Conservation (phyloP, 2,329 filamentous ascomycete genomes). For the Aspergillus sp. region DNA sequence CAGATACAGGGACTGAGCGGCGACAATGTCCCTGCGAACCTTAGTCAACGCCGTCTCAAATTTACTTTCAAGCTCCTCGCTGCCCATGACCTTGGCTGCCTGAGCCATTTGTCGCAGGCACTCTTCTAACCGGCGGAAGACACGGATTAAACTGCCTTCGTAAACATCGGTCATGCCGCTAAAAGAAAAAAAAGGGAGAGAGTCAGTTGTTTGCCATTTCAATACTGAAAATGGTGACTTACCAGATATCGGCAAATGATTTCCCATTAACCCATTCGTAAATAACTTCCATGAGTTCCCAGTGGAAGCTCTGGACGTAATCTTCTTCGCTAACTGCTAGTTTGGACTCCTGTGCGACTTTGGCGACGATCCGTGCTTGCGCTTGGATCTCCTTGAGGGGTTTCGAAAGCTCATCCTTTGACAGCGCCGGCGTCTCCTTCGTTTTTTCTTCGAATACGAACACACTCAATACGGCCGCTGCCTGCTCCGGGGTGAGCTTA, state of each 20-base stretch:
- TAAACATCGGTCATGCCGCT: conserved; percentile 99
- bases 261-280: conserved; percentile 87
- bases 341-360: conserved; percentile 93
- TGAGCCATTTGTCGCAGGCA: conserved; percentile 92
- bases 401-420: conserved; percentile 77
- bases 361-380: conserved; percentile 84
- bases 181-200: conserved; percentile 11
- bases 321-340: conserved; percentile 92
- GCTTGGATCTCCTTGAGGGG: conserved; percentile 82
- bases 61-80: conserved; percentile 86
- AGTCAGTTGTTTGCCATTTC: conserved; percentile 4
- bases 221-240: conserved; percentile 43
- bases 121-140: conserved; percentile 94
- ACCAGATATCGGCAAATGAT: conserved; percentile 93
- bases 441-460: conserved; percentile 99
- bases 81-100: conserved; percentile 97
- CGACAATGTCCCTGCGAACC: conserved; percentile 90
- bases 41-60: conserved; percentile 84
- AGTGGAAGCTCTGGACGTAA: conserved; percentile 86
- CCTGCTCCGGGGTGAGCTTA: conserved; percentile 82
- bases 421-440: conserved; percentile 68
- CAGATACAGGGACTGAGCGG: conserved; percentile 89
- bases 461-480: conserved; percentile 81
- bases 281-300: conserved; percentile 95
- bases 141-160: conserved; percentile 91